A percentile compares a stretch with the other conserved stretches of the same genome.
Conservation (phyloP, 306 rosid genomes). For the Argentina anserina region DNA sequence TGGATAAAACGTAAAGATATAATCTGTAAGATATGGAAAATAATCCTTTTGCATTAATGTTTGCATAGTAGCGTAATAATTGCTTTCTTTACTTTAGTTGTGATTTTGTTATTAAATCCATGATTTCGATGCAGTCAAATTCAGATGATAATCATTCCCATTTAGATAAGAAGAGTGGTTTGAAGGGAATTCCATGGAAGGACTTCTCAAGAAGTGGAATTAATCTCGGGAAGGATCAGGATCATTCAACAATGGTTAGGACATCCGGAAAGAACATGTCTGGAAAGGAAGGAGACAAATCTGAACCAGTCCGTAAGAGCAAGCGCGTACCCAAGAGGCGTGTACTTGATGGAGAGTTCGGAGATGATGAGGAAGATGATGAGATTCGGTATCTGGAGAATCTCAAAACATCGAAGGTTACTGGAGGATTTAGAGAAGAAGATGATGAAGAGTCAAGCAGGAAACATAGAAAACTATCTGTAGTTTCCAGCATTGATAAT, state of each 20-base stretch:
- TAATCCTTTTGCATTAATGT: conserved; percentile 24
- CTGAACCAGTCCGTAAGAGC: conserved; percentile 78
- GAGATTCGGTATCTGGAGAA: conserved; percentile 92
- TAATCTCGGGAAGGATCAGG: conserved; percentile 69
- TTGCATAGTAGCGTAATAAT: conserved; percentile 21
- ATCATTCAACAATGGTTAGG: conserved; percentile 55
- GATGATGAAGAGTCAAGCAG: conserved; percentile 74
- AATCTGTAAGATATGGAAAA: conserved; percentile 33
- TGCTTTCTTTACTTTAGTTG: conserved; percentile 19
- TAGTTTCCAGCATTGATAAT: conserved; percentile 63
- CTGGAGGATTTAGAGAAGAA: conserved; percentile 50
- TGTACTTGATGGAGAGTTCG: conserved; percentile 60
- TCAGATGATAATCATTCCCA: conserved; percentile 55
- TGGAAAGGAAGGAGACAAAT: conserved; percentile 51
- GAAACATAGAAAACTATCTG: conserved; percentile 76
- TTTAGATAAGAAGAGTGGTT: conserved; percentile 51
- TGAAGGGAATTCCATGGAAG: conserved; percentile 93
- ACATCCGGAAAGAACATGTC: conserved; percentile 43
- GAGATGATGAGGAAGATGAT: conserved; percentile 67
- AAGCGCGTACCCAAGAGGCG: conserved; percentile 77
- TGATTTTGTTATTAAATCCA: conserved; percentile 23
- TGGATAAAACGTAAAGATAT: conserved; percentile 7
- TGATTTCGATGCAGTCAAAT: conserved; percentile 46
- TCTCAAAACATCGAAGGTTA: conserved; percentile 68
- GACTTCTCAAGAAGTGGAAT: conserved; percentile 72